These are phyloP conservation scores for Fusarium sp. DNA, from an alignment of 2,329 filamentous ascomycete genomes.

Conservation along the genomic window DNA sequence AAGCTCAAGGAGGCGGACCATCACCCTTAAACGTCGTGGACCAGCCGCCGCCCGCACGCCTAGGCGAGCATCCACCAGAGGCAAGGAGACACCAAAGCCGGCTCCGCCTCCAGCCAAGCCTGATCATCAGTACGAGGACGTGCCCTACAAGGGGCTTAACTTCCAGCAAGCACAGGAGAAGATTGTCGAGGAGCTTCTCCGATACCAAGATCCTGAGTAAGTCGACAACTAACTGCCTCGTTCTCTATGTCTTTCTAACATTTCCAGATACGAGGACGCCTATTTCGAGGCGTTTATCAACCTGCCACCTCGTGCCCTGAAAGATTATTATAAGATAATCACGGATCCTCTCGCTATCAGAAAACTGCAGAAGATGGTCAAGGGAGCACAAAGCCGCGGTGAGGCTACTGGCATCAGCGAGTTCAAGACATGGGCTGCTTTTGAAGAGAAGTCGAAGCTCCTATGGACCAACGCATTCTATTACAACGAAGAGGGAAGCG, in stretches of 20 bases:
- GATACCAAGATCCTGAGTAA: slow-evolving; percentile 75
- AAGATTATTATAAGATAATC: slow-evolving; percentile 90
- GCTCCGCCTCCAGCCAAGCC: slow-evolving; percentile 57
- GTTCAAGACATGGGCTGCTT: slow-evolving; percentile 84
- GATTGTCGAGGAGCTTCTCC: slow-evolving; percentile 80
- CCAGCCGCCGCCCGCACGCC: slow-evolving; percentile 48
- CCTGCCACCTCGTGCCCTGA: slow-evolving; percentile 79
- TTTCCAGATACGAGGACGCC: slow-evolving; percentile 73
- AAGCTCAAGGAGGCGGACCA: slow-evolving; percentile 52
- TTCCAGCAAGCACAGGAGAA: slow-evolving; percentile 92
- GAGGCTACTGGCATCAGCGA: slow-evolving; percentile 73
- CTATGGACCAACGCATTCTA: slow-evolving; percentile 90
- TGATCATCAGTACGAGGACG: slow-evolving; percentile 66
- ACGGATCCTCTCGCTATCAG: slow-evolving; percentile 83
- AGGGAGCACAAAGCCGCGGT: slow-evolving; percentile 77
- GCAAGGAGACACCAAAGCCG: slow-evolving; percentile 50
- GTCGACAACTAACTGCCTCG: slow-evolving; percentile 36
- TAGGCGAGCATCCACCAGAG: slow-evolving; percentile 49
- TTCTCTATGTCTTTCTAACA: slow-evolving; percentile 31
- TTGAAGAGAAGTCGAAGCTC: slow-evolving; percentile 82
- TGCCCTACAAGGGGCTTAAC: slow-evolving; percentile 76
- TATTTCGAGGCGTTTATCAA: slow-evolving; percentile 81
- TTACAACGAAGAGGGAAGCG: slow-evolving; percentile 93
- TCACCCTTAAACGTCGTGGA: slow-evolving; percentile 55
- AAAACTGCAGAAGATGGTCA: slow-evolving; percentile 80